These are phyloP conservation scores for Trichoderma citrinoviride DNA, from an alignment of 2,329 filamentous ascomycete genomes.

Conservation along the genomic window DNA sequence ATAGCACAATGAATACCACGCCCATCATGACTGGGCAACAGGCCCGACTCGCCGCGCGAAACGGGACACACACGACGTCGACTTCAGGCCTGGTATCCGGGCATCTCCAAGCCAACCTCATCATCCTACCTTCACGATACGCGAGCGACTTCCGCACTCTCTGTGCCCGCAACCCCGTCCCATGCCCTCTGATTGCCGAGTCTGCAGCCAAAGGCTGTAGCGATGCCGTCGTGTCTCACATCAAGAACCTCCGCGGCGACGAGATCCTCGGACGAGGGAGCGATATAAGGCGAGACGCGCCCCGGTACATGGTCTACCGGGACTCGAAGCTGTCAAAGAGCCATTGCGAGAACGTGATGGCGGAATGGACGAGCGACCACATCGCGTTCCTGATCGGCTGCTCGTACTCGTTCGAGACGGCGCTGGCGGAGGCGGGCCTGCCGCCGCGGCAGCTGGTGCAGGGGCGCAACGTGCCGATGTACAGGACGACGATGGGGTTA, in stretches of 20 bases:
- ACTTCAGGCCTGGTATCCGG: conserved; percentile 56
- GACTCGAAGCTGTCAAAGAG: conserved; percentile 42
- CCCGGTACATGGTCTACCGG: conserved; percentile 58
- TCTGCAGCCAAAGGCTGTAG: conserved; percentile 45
- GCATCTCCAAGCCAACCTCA: conserved; percentile 60
- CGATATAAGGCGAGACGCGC: conserved; percentile 58
- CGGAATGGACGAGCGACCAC: conserved; percentile 57
- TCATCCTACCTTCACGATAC: conserved; percentile 56
- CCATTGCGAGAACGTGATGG: conserved; percentile 43
- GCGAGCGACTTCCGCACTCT: conserved; percentile 57
- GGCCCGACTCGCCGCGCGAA: conserved; percentile 44
- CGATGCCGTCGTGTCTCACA: conserved; percentile 36
- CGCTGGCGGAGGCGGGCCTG: conserved; percentile 50
- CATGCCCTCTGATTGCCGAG: conserved; percentile 59
- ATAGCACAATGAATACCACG: background rate
- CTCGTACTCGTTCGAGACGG: conserved; percentile 61
- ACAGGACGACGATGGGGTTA: conserved; percentile 55
- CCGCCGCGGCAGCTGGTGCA: conserved; percentile 49
- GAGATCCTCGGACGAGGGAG: conserved; percentile 40
- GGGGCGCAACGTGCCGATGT: conserved; percentile 59
- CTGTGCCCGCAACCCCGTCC: conserved; percentile 60
- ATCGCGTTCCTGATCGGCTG: conserved; percentile 63
- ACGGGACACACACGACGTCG: conserved; percentile 38
- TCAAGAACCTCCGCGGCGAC: conserved; percentile 26
- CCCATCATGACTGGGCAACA: conserved; percentile 31